Base-by-base conservation (phyloP, 371 early-diverging fungal genomes). In the Cokeromyces recurvatus region DNA sequence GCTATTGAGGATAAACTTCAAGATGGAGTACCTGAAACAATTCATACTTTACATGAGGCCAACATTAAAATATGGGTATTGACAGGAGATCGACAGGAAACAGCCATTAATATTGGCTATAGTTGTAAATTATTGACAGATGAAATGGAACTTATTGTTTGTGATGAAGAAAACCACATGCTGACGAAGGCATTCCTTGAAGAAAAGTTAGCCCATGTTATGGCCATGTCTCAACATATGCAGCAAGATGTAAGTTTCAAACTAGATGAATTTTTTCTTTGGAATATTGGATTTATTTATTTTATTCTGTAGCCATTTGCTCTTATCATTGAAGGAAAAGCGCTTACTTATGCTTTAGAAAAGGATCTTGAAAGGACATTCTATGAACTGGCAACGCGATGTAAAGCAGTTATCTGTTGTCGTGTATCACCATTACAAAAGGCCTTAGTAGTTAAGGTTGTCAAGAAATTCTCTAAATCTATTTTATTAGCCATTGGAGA, bases 1-100 rank as follows among this genome's bases (percentile, higher is more conserved):
- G 98, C 98, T 5, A 97, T 99, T 55, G 99, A 99, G 76, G 99
- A 99, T 68, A 91, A 90, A 61, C 76, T 99, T 14, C 98, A 99
- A 76, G 97, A 97, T 48, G 93, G 93, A 40, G 99, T 97, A 6
- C 93, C 95, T 14, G 92, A 95, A 48, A 95, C 99, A 0, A 95
- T 99, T 46, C 84, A 87, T 55, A 91, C 91, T 3, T 71, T 99
- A 36, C 90, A 87, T 29, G 86, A 89, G 59, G 97, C 97, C 3
- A 94, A 94, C 4, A 90, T 90, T 55, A 92, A 90, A 53, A 81
- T 97, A 15, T 99, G 99, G 99, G 94, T 99, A 40, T 62, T 94
- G 47, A 93, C 93, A 4, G 93, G 96, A 40, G 92, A 97, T 75
- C 82, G 92, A 54, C 90, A 89, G 71, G 94, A 94, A 74, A 92